These are phyloP conservation scores for Coccomyxa sp. DNA, from an alignment of 139 green algal genomes.

Conservation along the genomic window DNA sequence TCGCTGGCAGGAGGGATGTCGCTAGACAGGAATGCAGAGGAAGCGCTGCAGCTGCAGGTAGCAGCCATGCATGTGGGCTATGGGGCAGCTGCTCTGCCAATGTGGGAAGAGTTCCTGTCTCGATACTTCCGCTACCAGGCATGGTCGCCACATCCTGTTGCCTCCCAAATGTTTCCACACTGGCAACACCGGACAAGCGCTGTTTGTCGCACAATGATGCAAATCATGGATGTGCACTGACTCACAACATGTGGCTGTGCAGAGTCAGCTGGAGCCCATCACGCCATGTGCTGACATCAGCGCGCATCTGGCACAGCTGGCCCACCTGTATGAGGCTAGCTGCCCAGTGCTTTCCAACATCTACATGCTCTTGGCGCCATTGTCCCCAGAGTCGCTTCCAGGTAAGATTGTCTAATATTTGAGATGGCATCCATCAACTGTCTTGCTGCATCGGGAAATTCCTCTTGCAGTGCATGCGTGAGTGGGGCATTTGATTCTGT, in stretches of 20 bases:
- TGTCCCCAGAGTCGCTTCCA: conserved; percentile 14
- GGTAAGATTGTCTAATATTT: background rate
- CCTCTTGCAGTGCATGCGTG: too few species aligned
- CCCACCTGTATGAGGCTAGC: conserved; percentile 12
- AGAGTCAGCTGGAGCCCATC: conserved; percentile 14
- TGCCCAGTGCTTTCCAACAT: conserved; percentile 17
- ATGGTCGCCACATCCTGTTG: too few species aligned
- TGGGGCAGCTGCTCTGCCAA: conserved; percentile 11
- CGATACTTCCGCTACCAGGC: conserved; percentile 16
- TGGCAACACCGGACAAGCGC: too few species aligned
- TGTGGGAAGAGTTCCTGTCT: conserved; percentile 21
- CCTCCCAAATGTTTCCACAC: too few species aligned
- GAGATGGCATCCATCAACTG: background rate
- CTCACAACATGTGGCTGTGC: background rate
- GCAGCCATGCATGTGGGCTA: conserved; percentile 10
- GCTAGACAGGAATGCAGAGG: conserved; percentile 8
- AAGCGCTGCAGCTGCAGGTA: conserved; percentile 16
- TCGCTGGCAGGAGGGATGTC: background rate
- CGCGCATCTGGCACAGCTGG: conserved; percentile 15
- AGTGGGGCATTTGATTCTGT: too few species aligned
- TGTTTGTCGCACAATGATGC: too few species aligned
- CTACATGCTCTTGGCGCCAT: conserved; percentile 9
- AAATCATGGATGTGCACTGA: too few species aligned
- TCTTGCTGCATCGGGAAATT: too few species aligned
- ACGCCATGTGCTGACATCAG: conserved; percentile 6